phyloP scores from a whole-genome alignment of 345 rosid genomes.

The Turnera subulata region DNA sequence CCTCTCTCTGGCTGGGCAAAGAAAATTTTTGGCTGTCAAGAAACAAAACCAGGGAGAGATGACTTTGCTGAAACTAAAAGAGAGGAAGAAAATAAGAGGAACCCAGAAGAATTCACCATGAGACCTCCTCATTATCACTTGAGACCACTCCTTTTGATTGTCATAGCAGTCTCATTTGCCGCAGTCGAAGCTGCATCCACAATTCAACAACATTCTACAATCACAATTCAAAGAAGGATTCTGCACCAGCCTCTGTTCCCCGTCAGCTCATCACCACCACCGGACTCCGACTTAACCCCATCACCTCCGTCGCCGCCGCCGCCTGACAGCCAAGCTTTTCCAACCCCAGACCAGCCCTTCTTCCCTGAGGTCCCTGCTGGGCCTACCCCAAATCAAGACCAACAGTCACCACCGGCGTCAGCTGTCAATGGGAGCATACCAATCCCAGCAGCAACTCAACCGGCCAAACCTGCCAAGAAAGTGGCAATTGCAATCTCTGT shows the following conservation, averaged over 20 bases:
- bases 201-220: conserved; percentile 3
- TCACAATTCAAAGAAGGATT: conserved; percentile 47
- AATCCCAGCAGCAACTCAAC: conserved; percentile 63
- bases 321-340: conserved; percentile 30
- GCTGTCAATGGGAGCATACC: conserved; percentile 57
- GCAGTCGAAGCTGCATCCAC: not conserved
- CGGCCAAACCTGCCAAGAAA: conserved; percentile 66
- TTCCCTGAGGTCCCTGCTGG: conserved; percentile 78
- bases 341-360: conserved; percentile 76
- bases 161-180: conserved; percentile 5
- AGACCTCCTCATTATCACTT: conserved; percentile 32
- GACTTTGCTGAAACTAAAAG: conserved; percentile 38
- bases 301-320: conserved; percentile 60
- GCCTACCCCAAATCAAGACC: conserved; percentile 41
- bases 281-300: conserved; percentile 23
- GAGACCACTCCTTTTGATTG: conserved; percentile 22
- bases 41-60: conserved; percentile 30
- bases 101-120: conserved; percentile 55
- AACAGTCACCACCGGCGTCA: conserved; percentile 37
- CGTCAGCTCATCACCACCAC: conserved; percentile 50
- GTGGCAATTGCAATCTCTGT: conserved; percentile 83
- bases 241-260: conserved; percentile 92
- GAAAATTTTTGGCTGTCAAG: not conserved
- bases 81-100: conserved; percentile 18
- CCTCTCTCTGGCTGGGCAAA: conserved; percentile 4